These are phyloP conservation scores for Cladosporium sp. DNA, from an alignment of 2,329 filamentous ascomycete species.

Conservation along the genomic window DNA sequence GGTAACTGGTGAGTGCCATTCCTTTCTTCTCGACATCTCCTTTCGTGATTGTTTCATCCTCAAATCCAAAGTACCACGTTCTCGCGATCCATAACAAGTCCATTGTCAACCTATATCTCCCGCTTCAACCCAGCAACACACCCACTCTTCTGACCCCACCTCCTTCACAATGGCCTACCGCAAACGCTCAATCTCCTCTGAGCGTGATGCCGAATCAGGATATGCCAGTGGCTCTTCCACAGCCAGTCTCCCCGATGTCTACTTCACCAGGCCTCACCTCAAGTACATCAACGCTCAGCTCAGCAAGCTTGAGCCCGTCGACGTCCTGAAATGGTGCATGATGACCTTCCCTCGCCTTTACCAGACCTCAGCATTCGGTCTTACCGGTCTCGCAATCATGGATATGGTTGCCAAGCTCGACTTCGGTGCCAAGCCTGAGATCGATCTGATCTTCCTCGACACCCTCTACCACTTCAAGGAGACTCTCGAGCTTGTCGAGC, in stretches of 20 bases:
- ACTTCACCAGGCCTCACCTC: slow-evolving; percentile 84
- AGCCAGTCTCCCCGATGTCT: slow-evolving; percentile 69
- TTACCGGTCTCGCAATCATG: slow-evolving; percentile 54
- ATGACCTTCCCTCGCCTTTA: slow-evolving; percentile 84
- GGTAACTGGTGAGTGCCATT: slow-evolving; percentile 20
- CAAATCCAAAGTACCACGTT: not conserved
- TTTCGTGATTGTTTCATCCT: slow-evolving; percentile 3
- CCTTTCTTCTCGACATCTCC: slow-evolving; percentile 18
- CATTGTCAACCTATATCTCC: not conserved
- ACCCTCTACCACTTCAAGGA: slow-evolving; percentile 55
- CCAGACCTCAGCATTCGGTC: slow-evolving; percentile 54
- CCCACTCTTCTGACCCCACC: slow-evolving; percentile 1
- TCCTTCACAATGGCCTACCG: slow-evolving; percentile 29
- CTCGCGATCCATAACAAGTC: not conserved
- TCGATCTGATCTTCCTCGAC: slow-evolving; percentile 57
- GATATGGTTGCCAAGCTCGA: slow-evolving; percentile 72
- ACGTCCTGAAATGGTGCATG: slow-evolving; percentile 89
- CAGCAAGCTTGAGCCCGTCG: slow-evolving; percentile 81
- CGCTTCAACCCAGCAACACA: not conserved
- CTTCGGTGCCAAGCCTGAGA: slow-evolving; percentile 57
- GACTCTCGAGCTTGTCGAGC: slow-evolving; percentile 57
- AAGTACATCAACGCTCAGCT: slow-evolving; percentile 89
- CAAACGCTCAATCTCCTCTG: slow-evolving; percentile 30
- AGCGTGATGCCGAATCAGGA: slow-evolving; percentile 68
- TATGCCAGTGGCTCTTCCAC: slow-evolving; percentile 73